Percentiles rank a stretch among this genome's conserved stretches.
These are phyloP conservation scores for Hypoxylon rubiginosum DNA, from an alignment of 2,329 filamentous ascomycete genomes.

Conservation along the genomic window DNA sequence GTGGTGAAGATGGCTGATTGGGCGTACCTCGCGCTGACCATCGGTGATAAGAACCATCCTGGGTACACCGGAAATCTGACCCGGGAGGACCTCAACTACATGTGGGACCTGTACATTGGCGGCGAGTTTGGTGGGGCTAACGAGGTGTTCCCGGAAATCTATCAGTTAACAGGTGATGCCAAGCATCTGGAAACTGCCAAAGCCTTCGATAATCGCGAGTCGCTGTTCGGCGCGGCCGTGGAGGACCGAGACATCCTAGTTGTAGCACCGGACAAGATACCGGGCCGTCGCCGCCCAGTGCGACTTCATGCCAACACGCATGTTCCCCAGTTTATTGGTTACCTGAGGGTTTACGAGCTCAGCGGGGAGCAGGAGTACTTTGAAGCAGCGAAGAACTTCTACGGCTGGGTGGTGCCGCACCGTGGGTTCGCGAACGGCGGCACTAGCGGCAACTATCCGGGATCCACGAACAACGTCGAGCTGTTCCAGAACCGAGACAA, in stretches of 20 bases:
- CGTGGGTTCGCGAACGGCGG: slow-evolving; percentile 51
- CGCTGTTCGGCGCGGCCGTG: slow-evolving; percentile 50
- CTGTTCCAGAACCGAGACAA: slow-evolving; percentile 53
- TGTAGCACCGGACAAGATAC: slow-evolving; percentile 45
- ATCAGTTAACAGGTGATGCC: slow-evolving; percentile 49
- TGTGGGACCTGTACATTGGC: slow-evolving; percentile 54
- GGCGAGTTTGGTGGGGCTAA: slow-evolving; percentile 53
- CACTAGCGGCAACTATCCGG: slow-evolving; percentile 50
- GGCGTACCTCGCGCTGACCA: slow-evolving; percentile 52
- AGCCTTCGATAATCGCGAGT: slow-evolving; percentile 52
- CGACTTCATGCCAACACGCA: slow-evolving; percentile 52
- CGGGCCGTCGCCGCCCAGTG: slow-evolving; percentile 48
- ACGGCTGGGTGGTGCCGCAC: slow-evolving; percentile 52
- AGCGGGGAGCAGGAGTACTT: slow-evolving; percentile 50
- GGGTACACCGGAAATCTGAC: slow-evolving; percentile 51
- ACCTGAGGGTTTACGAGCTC: slow-evolving; percentile 51
- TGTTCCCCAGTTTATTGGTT: slow-evolving; percentile 52
- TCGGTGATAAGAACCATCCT: slow-evolving; percentile 52
- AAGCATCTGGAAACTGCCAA: slow-evolving; percentile 50
- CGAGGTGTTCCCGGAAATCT: slow-evolving; percentile 53
- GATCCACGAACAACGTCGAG: slow-evolving; percentile 51
- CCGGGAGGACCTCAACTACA: slow-evolving; percentile 52
- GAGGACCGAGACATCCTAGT: slow-evolving; percentile 51
- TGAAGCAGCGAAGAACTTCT: slow-evolving; percentile 52
- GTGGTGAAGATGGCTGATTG: slow-evolving; percentile 52